A percentile compares a stretch with the other conserved stretches of the same genome.
Evolutionary conservation across 1,284 basidiomycete species (phyloP).

Genomic region (Ustilago shanxiensis): DNA sequence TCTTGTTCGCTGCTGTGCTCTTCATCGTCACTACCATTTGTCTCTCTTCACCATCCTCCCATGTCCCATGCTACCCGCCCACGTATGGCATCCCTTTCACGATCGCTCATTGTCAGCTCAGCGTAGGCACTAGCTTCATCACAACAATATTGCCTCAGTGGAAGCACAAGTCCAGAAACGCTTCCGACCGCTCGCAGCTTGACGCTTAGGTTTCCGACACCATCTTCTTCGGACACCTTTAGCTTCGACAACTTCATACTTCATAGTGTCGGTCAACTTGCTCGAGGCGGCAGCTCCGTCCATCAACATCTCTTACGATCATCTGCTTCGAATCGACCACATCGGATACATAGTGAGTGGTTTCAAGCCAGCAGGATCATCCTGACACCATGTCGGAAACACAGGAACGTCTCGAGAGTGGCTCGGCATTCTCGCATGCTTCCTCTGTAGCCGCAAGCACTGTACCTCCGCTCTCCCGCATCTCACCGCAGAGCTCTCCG

Average conservation of each 20-base stretch:
- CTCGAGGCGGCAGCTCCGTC: constrained; percentile 5
- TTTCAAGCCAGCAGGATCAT: no score
- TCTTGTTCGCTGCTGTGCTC: not conserved
- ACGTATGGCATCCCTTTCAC: not conserved
- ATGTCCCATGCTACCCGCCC: not conserved
- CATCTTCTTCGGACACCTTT: not conserved
- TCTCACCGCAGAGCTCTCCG: constrained; percentile 24
- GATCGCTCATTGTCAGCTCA: not conserved
- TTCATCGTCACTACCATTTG: not conserved
- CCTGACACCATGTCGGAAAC: constrained; percentile 22
- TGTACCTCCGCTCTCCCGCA: constrained; percentile 8
- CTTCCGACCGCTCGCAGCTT: not conserved
- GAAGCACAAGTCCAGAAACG: not conserved
- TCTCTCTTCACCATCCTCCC: not conserved
- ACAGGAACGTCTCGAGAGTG: constrained; percentile 15
- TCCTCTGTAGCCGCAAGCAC: not conserved
- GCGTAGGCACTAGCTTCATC: not conserved
- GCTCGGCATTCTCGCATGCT: constrained; percentile 9
- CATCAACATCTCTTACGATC: not conserved
- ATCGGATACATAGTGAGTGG: no score
- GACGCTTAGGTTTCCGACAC: not conserved
- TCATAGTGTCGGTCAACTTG: no score
- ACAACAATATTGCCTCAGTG: not conserved
- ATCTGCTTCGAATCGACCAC: not conserved
- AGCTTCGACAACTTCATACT: not conserved